Evolutionary conservation across 1,139 yeast species (phyloP), one percentile per base, ranked within the genome.

Genomic region (Blastobotrys apis): DNA sequence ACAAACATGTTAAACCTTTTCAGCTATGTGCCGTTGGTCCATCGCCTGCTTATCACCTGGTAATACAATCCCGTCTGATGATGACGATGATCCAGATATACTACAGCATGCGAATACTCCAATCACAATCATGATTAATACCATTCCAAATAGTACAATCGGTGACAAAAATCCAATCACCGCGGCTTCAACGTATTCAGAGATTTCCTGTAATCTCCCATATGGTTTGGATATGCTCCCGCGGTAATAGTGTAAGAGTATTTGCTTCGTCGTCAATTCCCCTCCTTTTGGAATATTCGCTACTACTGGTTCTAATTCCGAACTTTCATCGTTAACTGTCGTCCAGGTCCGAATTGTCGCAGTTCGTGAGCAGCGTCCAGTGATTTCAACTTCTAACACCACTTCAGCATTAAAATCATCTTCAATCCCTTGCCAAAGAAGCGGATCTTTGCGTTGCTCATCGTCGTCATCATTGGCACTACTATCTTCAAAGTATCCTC

Each of bases 161-260:
- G 59, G 59, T 6, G 57, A 53, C 34, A 56, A 39, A 36, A 55
- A 48, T 27, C 58, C 51, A n/a, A 56, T 49, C 13, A 55, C 15
- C 23, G 49, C 48, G 9, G 58, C 51, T 13, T 43, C 46, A 16
- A 52, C 10, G 32, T 47, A 48, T 35, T 55, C 59, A 23, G 31
- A 41, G 17, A 45, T 17, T 40, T 52, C 54, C 31, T 47, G 46
- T 26, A 53, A 16, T n/a, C 38, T 31, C 20, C 38, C 36, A 43
- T 52, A 52, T 36, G 40, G 34, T 23, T 42, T 41, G 42, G 32
- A 40, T 25, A 42, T 44, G 36, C 34, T 38, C 12, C 55, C 56
- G 3, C 57, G 51, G 44, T 55, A 56, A 41, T 54, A 54, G 34
- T 53, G 54, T 37, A 51, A 37, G 26, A 47, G 33, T 9, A 48